A percentile compares a stretch with the other conserved stretches of the same genome.
Conservation (phyloP, 2,329 filamentous ascomycete species). For the Tolypocladium tundrense region DNA sequence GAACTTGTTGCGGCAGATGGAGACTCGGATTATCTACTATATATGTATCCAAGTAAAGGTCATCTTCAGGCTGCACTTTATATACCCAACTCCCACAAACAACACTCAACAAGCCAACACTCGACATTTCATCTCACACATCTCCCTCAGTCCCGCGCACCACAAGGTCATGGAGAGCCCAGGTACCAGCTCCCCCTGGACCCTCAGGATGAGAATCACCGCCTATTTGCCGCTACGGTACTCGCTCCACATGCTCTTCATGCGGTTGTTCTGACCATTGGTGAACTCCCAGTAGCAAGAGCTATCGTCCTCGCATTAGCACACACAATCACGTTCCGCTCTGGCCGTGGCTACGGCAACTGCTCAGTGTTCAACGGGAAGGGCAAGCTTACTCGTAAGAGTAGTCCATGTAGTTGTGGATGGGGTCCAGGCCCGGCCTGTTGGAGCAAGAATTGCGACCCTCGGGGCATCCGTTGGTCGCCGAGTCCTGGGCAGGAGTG, state of each 20-base stretch:
- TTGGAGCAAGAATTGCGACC: slow-evolving; percentile 24
- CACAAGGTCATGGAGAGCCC: no score
- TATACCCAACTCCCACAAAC: no score
- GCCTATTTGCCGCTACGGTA: not conserved
- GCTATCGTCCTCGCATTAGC: not conserved
- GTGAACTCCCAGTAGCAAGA: not conserved
- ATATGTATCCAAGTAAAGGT: no score
- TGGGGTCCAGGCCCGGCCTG: slow-evolving; percentile 20
- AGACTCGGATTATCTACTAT: no score
- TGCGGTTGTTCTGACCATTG: not conserved
- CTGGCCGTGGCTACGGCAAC: no score
- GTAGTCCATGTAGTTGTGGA: slow-evolving; percentile 30
- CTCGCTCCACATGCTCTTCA: not conserved
- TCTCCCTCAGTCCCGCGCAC: no score
- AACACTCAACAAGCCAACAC: no score
- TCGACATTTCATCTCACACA: no score
- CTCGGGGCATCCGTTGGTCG: slow-evolving; percentile 24
- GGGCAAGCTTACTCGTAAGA: slow-evolving; percentile 27
- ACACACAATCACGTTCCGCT: not conserved
- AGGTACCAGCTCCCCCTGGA: no score
- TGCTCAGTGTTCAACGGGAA: no score
- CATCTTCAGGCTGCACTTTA: no score
- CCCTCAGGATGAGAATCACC: not conserved
- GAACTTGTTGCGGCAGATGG: no score
- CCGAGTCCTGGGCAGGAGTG: slow-evolving; percentile 26